These are phyloP conservation scores for Ceriops tagal DNA, from an alignment of 345 rosid genomes.

Conservation along the genomic window DNA sequence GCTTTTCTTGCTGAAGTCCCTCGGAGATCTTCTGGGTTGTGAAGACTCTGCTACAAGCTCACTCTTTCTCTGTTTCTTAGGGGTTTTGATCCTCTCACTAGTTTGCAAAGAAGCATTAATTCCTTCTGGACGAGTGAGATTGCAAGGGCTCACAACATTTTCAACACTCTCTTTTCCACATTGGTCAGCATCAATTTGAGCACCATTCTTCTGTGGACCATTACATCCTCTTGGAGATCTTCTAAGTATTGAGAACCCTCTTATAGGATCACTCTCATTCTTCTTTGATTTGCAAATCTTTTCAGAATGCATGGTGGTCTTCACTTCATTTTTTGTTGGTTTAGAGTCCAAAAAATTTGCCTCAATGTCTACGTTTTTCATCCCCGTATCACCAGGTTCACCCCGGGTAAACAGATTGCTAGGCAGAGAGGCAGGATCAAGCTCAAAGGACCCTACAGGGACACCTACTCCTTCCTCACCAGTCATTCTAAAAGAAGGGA, in stretches of 20 bases:
- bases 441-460: conserved; percentile 71
- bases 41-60: conserved; percentile 20
- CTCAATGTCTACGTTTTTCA: conserved; percentile 18
- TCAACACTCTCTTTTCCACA: conserved; percentile 2
- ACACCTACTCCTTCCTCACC: conserved; percentile 74
- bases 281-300: conserved; percentile 27
- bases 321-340: conserved; percentile 21
- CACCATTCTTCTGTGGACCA: not conserved
- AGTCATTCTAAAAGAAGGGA: conserved; percentile 66
- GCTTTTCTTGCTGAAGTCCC: conserved; percentile 30
- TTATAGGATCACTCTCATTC: conserved; percentile 14
- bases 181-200: conserved; percentile 16
- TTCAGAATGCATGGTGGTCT: conserved; percentile 13
- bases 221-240: conserved; percentile 24
- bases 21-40: conserved; percentile 42
- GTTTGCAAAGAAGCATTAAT: conserved; percentile 18
- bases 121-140: conserved; percentile 11
- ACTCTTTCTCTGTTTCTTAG: conserved; percentile 17
- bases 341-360: conserved; percentile 15
- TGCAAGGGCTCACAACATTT: not conserved
- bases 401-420: conserved; percentile 13
- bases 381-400: conserved; percentile 18
- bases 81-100: conserved; percentile 22
- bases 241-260: conserved; percentile 14
- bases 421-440: conserved; percentile 75